Base-by-base conservation (phyloP, 192 early-diverging fungal species). In the Oehlia diaphana region DNA sequence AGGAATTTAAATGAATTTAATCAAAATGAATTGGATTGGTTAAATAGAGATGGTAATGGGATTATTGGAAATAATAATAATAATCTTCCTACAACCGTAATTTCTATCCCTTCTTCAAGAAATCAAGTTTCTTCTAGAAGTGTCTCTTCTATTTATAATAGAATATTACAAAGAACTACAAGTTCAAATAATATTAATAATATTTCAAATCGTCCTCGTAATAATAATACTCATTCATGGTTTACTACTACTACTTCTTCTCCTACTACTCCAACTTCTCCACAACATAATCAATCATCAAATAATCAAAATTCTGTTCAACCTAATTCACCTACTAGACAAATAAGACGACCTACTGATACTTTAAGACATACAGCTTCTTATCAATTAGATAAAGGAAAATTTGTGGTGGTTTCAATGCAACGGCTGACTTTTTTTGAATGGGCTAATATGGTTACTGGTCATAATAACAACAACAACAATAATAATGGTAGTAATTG, bases 401-500 rank as follows among this genome's bases (percentile, higher is more conserved):
- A 72, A 53, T 49, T 72, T 50, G 70, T 72, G 9, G 70, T 72
- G 21, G 70, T 72, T 14, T 72, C 70, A 72, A 72, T 72, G 70
- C 70, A 72, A 31, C 42, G 70, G 5, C 53, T 72, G 12, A 49
- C 70, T 49, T 72, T 72, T 31, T 72, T 72, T 49, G 70, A 72
- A 72, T 72, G 70, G 70, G 70, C 70, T 50, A 72, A 72, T 53
- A 72, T 72, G 47, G 47, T 72, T 23, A 50, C 70, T 50, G 70
- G 70, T 72, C 8, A 72, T 33, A 39, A 69, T 69, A 35, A 69
- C 16, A 31, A 72, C 50, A 26, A 26, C 42, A 42, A 69, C 31
- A 31, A 72, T 72, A 26, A 12, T 70, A 42, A 6, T 33, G 4
- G 16, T 68, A 16, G 21, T 70, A 70, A 44, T 23, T 39, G 37